Percentiles rank a stretch among this genome's conserved stretches.
Conservation (phyloP, 495 filamentous ascomycete genomes). For the Penicillium bovifimosum region DNA sequence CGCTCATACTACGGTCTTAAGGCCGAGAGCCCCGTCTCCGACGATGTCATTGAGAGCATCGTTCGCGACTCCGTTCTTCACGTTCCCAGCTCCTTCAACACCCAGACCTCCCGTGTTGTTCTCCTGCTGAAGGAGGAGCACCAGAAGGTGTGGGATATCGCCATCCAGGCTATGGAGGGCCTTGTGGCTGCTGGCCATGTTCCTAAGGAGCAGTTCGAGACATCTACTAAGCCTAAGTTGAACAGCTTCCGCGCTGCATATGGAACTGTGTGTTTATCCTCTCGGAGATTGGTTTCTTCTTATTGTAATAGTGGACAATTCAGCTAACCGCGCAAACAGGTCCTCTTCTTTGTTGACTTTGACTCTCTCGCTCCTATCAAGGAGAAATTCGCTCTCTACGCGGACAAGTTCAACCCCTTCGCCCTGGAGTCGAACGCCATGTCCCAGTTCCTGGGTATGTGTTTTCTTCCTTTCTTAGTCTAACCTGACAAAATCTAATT, state of each 20-base stretch:
- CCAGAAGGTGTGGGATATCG: conserved; percentile 49
- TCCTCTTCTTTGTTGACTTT: conserved; percentile 49
- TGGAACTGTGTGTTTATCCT: conserved; percentile 39
- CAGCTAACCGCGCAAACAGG: conserved; percentile 14
- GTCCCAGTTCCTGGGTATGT: conserved; percentile 45
- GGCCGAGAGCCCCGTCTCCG: conserved; percentile 40
- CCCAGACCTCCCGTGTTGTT: conserved; percentile 45
- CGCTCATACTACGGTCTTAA: conserved; percentile 45
- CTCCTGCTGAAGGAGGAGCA: conserved; percentile 48
- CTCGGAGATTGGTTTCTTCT: not conserved
- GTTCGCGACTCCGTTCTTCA: conserved; percentile 41
- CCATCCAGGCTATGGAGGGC: conserved; percentile 38
- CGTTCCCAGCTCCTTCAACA: conserved; percentile 49
- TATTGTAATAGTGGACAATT: not conserved
- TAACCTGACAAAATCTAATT: conserved; percentile 1
- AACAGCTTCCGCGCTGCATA: conserved; percentile 40
- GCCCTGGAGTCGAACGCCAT: conserved; percentile 47
- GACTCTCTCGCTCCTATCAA: conserved; percentile 34
- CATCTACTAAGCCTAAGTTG: conserved; percentile 39
- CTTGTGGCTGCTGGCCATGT: conserved; percentile 32
- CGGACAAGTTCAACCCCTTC: conserved; percentile 47
- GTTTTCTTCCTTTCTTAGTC: not conserved
- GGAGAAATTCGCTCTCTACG: conserved; percentile 41
- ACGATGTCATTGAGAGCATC: conserved; percentile 35
- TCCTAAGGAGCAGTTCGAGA: conserved; percentile 38